Conservation (phyloP, 164 flowering plant genomes). For the Stephania cephalantha region DNA sequence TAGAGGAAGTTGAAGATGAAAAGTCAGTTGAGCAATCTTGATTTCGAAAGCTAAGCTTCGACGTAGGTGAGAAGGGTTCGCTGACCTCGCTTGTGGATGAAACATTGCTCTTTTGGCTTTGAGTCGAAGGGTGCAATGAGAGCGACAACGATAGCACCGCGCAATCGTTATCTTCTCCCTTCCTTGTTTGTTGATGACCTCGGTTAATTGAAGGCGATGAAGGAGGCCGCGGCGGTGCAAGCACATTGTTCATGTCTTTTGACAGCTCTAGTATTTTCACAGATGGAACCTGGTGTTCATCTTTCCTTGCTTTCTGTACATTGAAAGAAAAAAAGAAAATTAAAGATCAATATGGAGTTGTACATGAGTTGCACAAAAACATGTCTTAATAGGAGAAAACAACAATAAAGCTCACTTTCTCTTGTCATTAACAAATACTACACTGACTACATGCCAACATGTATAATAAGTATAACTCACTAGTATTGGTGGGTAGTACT, state of each 20-base stretch:
- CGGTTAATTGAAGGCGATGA: background rate
- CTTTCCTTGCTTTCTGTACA: slow-evolving; percentile 3
- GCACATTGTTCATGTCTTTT: background rate
- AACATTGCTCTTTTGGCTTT: slow-evolving; percentile 21
- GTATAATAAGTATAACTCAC: no score
- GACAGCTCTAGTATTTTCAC: slow-evolving; percentile 6
- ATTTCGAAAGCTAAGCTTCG: slow-evolving; percentile 27
- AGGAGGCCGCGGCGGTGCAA: background rate
- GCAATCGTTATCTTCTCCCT: slow-evolving; percentile 21
- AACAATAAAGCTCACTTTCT: no score
- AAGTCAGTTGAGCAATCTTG: slow-evolving; percentile 24
- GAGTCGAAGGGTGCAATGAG: slow-evolving; percentile 35
- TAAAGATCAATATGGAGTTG: no score
- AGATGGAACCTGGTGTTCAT: slow-evolving; percentile 9
- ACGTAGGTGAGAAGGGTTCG: slow-evolving; percentile 36
- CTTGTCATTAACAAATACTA: no score
- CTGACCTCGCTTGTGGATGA: slow-evolving; percentile 49
- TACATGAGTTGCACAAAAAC: no score
- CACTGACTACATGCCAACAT: no score
- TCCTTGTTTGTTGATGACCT: slow-evolving; percentile 2
- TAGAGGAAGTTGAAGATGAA: slow-evolving; percentile 12
- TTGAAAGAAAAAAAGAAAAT: background rate
- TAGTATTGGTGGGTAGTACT: no score
- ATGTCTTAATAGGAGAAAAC: no score
- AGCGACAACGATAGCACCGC: slow-evolving; percentile 43